A percentile compares a stretch with the other conserved stretches of the same genome.
phyloP scores from a whole-genome alignment of 192 early-diverging fungal species.

The Backusella circina region DNA sequence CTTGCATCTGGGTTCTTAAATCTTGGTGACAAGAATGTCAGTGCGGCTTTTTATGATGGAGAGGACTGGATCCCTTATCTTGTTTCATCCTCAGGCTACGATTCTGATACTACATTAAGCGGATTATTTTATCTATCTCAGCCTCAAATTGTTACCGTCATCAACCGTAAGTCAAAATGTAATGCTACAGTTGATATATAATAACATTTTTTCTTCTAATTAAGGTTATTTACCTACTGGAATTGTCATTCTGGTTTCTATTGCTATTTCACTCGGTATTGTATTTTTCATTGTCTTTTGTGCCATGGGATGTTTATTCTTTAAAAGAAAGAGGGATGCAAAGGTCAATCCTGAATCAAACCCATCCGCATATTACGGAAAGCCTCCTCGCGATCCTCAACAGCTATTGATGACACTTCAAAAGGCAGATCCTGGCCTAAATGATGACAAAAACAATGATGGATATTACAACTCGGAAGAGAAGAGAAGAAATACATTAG shows the following conservation, averaged over 20 bases:
- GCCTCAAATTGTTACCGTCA: background rate
- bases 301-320: constrained; percentile 47
- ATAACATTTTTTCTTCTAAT: background rate
- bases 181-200: background rate
- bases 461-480: background rate
- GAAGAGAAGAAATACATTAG: background rate
- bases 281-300: constrained; percentile 61
- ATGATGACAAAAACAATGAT: background rate
- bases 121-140: constrained; percentile 8
- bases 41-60: constrained; percentile 49
- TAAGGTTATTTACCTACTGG: constrained; percentile 43
- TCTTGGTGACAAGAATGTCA: constrained; percentile 35
- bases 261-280: constrained; percentile 59
- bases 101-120: constrained; percentile 1
- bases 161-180: constrained; percentile 7
- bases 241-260: constrained; percentile 66
- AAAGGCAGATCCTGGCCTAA: constrained; percentile 2
- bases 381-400: constrained; percentile 32
- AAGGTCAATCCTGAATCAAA: constrained; percentile 1
- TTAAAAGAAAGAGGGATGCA: constrained; percentile 23
- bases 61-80: constrained; percentile 42
- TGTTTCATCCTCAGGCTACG: constrained; percentile 26
- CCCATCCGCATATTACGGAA: constrained; percentile 27
- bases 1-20: constrained; percentile 43
- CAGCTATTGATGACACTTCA: constrained; percentile 13